phyloP scores from a whole-genome alignment of 345 rosid species.

The Cardamine resedifolia region DNA sequence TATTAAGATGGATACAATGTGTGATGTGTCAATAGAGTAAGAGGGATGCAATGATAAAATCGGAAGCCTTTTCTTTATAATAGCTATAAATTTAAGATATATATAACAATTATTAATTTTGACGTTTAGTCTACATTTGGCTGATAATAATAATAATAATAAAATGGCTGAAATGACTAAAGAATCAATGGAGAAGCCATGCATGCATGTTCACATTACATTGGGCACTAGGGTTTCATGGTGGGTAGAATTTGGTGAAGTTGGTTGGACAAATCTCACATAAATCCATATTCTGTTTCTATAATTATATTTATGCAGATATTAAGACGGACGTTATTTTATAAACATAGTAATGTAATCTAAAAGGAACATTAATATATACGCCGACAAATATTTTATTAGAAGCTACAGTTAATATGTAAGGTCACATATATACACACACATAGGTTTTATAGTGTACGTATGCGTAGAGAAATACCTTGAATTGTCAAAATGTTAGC shows the following conservation, averaged over 20 bases:
- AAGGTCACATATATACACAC: background rate
- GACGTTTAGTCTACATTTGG: slow-evolving; percentile 10
- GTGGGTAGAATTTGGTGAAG: slow-evolving; percentile 96
- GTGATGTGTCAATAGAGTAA: slow-evolving; percentile 4
- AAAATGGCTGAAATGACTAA: background rate
- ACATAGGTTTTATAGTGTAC: slow-evolving; percentile 5
- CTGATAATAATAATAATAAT: slow-evolving; percentile 11
- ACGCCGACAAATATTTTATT: slow-evolving; percentile 43
- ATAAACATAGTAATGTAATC: slow-evolving; percentile 35
- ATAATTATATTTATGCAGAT: slow-evolving; percentile 28
- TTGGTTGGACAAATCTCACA: slow-evolving; percentile 71
- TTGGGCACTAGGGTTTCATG: slow-evolving; percentile 46
- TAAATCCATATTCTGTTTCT: slow-evolving; percentile 26
- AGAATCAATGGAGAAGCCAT: slow-evolving; percentile 17
- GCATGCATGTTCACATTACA: slow-evolving; percentile 41
- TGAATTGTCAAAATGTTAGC: slow-evolving; percentile 84
- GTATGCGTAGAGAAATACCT: slow-evolving; percentile 19
- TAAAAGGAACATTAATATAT: slow-evolving; percentile 49
- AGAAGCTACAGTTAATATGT: background rate
- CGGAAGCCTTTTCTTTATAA: background rate
- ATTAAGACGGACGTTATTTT: slow-evolving; percentile 25
- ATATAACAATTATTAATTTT: background rate
- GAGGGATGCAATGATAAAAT: background rate
- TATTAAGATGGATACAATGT: slow-evolving; percentile 12
- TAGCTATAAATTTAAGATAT: background rate